Percentiles rank a stretch among this genome's conserved stretches.
These are phyloP conservation scores for Cryphonectria radicalis DNA, from an alignment of 2,329 filamentous ascomycete species.

Conservation along the genomic window DNA sequence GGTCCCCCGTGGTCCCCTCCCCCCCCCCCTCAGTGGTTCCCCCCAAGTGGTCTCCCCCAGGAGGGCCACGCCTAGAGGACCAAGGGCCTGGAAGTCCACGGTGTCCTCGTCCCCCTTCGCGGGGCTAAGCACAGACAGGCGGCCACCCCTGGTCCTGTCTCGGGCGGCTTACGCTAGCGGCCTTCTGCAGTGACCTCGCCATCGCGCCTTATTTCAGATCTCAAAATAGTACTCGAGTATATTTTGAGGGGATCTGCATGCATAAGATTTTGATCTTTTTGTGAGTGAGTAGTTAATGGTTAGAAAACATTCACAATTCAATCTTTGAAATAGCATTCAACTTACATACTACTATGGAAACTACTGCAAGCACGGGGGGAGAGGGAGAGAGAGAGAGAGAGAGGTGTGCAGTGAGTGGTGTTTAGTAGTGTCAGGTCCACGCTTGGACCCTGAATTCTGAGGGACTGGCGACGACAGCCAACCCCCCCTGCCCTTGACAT, in stretches of 20 bases:
- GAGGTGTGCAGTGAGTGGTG: neutral
- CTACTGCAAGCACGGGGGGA: neutral
- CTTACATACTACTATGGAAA: too few species aligned
- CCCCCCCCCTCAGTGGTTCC: too few species aligned
- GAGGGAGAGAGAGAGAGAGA: too few species aligned
- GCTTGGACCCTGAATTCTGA: conserved; percentile 1
- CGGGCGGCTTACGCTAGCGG: conserved; percentile 18
- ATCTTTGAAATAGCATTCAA: too few species aligned
- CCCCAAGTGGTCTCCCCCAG: neutral
- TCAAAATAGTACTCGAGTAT: conserved; percentile 2
- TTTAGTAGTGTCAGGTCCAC: neutral
- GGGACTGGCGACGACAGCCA: neutral
- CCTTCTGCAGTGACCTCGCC: neutral
- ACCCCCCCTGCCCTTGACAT: neutral
- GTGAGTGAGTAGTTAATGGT: too few species aligned
- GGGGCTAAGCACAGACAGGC: conserved; percentile 10
- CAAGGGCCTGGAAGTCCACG: neutral
- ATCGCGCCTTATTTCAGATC: neutral
- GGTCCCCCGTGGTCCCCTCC: neutral
- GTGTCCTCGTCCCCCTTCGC: neutral
- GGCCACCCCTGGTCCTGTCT: neutral
- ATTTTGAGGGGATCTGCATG: neutral
- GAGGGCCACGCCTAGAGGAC: too few species aligned
- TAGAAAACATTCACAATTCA: too few species aligned
- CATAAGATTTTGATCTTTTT: neutral